A percentile compares a stretch with the other conserved stretches of the same genome.
Evolutionary conservation across 2,329 filamentous ascomycete species (phyloP).

Genomic region (Emydomyces testavorans): DNA sequence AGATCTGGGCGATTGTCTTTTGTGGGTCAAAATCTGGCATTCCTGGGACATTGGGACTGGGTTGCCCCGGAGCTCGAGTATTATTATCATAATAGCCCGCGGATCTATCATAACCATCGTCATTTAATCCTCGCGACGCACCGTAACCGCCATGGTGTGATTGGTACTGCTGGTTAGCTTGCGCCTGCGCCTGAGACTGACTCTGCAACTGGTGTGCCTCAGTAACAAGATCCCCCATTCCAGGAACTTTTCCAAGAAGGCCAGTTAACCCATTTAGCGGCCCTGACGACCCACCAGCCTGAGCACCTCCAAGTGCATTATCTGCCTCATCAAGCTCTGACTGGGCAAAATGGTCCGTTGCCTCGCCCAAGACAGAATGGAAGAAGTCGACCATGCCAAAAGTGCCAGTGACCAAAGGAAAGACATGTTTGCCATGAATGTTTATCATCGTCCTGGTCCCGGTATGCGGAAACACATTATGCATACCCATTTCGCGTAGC

Average conservation of each 20-base stretch:
- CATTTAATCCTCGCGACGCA: constrained; percentile 18
- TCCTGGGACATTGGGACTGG: constrained; percentile 49
- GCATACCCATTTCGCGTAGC: constrained; percentile 58
- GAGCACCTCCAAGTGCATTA: constrained; percentile 58
- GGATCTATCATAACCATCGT: constrained; percentile 9
- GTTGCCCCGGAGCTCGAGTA: not conserved
- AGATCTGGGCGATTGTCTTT: constrained; percentile 69
- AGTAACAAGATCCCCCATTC: constrained; percentile 53
- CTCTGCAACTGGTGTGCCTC: constrained; percentile 55
- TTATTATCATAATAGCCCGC: constrained; percentile 1
- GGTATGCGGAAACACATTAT: constrained; percentile 61
- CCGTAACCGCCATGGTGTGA: constrained; percentile 21
- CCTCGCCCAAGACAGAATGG: constrained; percentile 65
- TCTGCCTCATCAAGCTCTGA: constrained; percentile 76
- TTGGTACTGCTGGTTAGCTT: constrained; percentile 40
- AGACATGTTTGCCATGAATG: constrained; percentile 54
- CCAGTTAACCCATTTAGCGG: constrained; percentile 54
- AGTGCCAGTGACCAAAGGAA: constrained; percentile 57
- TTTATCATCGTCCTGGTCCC: constrained; percentile 56
- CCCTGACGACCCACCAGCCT: constrained; percentile 38
- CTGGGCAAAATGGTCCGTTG: constrained; percentile 73
- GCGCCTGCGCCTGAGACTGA: constrained; percentile 52
- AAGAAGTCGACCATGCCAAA: constrained; percentile 78
- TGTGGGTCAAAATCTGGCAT: constrained; percentile 71
- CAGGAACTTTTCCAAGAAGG: constrained; percentile 64